A percentile compares a stretch with the other conserved stretches of the same genome.
phyloP scores from a whole-genome alignment of 768 basidiomycete species.

The Cantharellus cinnabarinus region DNA sequence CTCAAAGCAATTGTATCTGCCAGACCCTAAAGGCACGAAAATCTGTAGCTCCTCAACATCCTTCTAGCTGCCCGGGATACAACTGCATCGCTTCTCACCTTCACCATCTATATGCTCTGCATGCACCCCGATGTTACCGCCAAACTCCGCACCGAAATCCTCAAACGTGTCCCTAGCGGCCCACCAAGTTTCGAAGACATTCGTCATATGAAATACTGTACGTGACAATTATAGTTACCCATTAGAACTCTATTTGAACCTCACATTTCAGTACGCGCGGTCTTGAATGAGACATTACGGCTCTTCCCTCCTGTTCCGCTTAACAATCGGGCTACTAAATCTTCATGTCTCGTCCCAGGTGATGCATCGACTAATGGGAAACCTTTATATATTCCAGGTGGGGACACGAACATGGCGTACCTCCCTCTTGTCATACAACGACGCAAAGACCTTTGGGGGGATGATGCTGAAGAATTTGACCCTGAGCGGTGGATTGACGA shows the following conservation, averaged over 20 bases:
- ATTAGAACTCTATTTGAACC: background rate
- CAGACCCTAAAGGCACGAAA: too few relatives aligned
- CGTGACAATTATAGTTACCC: conserved; percentile 1
- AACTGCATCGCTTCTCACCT: conserved; percentile 6
- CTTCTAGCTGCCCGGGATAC: conserved; percentile 9
- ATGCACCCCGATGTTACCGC: conserved; percentile 4
- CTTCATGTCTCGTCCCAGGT: conserved; percentile 1
- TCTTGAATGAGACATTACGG: conserved; percentile 17
- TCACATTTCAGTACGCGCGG: conserved; percentile 13
- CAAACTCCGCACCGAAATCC: conserved; percentile 9
- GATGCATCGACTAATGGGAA: background rate
- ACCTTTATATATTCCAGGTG: conserved; percentile 6
- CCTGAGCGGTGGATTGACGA: conserved; percentile 16
- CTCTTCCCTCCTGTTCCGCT: conserved; percentile 17
- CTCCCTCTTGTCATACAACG: conserved; percentile 12
- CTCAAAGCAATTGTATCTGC: background rate
- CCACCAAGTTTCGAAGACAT: conserved; percentile 2
- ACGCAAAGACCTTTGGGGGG: conserved; percentile 16
- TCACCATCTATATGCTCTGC: conserved; percentile 5
- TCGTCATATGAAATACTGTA: conserved; percentile 3
- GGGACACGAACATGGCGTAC: conserved; percentile 1
- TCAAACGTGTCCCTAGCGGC: background rate
- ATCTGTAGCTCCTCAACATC: conserved; percentile 6
- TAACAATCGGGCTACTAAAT: conserved; percentile 10
- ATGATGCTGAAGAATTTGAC: conserved; percentile 16